These are phyloP conservation scores for Alternaria brassicae DNA, from an alignment of 2,329 filamentous ascomycete species.

Conservation along the genomic window DNA sequence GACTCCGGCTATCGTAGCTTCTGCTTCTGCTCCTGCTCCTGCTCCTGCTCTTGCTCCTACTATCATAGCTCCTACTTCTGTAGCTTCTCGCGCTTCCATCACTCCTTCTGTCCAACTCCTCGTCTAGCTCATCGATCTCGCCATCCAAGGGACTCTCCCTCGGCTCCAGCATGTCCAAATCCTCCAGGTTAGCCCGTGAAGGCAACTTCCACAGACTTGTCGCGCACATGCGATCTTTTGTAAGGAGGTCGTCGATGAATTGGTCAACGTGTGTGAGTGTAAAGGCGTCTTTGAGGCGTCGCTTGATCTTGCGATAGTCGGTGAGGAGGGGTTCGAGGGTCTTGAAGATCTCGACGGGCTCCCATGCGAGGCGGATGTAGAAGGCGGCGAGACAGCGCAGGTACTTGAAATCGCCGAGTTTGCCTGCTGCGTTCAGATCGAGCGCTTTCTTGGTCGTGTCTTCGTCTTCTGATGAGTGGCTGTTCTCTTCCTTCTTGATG, in stretches of 20 bases:
- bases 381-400: conserved; percentile 88
- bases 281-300: conserved; percentile 76
- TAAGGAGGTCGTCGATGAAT: conserved; percentile 90
- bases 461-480: conserved; percentile 2
- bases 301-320: conserved; percentile 82
- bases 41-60: conserved; percentile 21
- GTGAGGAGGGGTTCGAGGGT: conserved; percentile 82
- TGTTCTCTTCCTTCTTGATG: conserved; percentile 48
- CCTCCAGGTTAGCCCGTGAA: conserved; percentile 80
- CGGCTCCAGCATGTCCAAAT: conserved; percentile 85
- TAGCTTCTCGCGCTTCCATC: conserved; percentile 23
- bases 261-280: conserved; percentile 83
- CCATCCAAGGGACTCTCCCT: conserved; percentile 83
- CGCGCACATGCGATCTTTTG: conserved; percentile 87
- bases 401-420: conserved; percentile 69
- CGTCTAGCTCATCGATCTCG: conserved; percentile 66
- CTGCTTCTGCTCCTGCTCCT: conserved; percentile 22
- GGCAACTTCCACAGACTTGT: conserved; percentile 94
- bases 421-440: conserved; percentile 40
- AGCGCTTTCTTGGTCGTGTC: conserved; percentile 19
- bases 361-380: conserved; percentile 88
- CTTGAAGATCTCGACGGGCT: conserved; percentile 79
- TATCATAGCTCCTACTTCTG: conserved; percentile 18
- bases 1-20: conserved; percentile 25
- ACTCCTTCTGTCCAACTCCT: conserved; percentile 23